Base-by-base conservation (phyloP, 441 rosid species). In the Populus trichocarpa region DNA sequence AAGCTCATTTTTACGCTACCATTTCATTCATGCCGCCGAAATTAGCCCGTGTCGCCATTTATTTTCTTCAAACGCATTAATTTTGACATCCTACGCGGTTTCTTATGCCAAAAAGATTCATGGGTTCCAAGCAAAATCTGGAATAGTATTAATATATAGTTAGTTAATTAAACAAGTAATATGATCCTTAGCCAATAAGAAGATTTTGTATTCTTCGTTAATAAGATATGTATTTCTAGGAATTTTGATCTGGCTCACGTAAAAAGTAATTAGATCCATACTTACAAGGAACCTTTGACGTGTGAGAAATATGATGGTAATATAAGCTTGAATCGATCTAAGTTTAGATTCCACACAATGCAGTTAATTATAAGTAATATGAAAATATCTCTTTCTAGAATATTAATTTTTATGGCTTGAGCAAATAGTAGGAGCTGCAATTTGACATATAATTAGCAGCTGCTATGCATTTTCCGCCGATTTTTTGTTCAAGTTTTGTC, bases 391-490 rank as follows among this genome's bases (percentile, higher is more conserved):
- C 57, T 50, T 14, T 50, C 57, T 4, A 14, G 57, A 0, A 14
- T 14, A 1, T 50, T 14, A 16, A 50, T 50, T 50, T 50, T 50
- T 50, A 50, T 61, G 33, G 33, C 33, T 50, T 28, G 30, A 5
- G 18, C 8, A 26, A 5, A 5, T 11, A 28, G 69, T 28, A 11
- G 11, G 59, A 28, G n/a, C 16, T 22, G 35, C 25, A 36, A n/a
- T 73, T 65, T 61, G 74, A 72, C 73, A 5, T 83, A 53, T 20
- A 70, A n/a, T n/a, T n/a, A 79, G 87, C 78, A 83, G 78, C 78
- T 82, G 82, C 86, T 25, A 22, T 65, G 86, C 83, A 80, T 67
- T 78, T 87, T 85, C 90, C 76, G 66, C 13, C 10, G 84, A 81
- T 72, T 78, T 73, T 77, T 74, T 42, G 33, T 11, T 20, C 38